phyloP scores from a whole-genome alignment of 306 rosid genomes.

The Vigna trinervia region DNA sequence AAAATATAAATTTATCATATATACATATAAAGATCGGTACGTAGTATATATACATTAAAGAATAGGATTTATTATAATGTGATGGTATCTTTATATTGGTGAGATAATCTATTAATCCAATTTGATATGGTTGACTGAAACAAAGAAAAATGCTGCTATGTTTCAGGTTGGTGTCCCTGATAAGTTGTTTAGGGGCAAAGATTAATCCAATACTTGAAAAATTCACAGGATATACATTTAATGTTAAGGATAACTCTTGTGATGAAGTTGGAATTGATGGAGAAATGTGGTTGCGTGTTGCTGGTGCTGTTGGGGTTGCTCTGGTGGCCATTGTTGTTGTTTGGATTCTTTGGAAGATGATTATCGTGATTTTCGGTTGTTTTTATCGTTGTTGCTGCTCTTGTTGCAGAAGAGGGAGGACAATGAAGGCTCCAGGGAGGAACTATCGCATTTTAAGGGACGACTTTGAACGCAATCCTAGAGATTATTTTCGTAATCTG shows the following conservation, averaged over 20 bases:
- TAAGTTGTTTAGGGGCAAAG: background rate
- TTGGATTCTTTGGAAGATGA: background rate
- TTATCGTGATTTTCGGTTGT: background rate
- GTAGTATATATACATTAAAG: too few relatives aligned
- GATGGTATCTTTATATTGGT: too few relatives aligned
- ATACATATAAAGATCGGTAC: too few relatives aligned
- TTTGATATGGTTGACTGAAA: too few relatives aligned
- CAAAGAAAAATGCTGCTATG: background rate
- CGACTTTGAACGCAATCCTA: constrained; percentile 42
- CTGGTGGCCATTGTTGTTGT: background rate
- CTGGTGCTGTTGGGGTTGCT: background rate
- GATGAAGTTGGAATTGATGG: background rate
- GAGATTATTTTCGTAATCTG: constrained; percentile 37
- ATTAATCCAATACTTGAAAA: background rate
- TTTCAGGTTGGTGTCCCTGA: background rate
- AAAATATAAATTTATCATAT: too few relatives aligned
- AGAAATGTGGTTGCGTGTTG: background rate
- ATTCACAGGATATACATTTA: background rate
- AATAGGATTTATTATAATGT: too few relatives aligned
- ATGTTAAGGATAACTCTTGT: background rate
- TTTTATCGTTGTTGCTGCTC: too few relatives aligned
- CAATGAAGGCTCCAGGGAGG: constrained; percentile 46
- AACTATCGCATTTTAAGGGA: constrained; percentile 5
- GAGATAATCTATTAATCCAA: too few relatives aligned
- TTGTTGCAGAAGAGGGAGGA: constrained; percentile 13